A percentile compares a stretch with the other conserved stretches of the same genome.
phyloP scores from a whole-genome alignment of 257 asterid species.

The Fraxinus cuspidata region DNA sequence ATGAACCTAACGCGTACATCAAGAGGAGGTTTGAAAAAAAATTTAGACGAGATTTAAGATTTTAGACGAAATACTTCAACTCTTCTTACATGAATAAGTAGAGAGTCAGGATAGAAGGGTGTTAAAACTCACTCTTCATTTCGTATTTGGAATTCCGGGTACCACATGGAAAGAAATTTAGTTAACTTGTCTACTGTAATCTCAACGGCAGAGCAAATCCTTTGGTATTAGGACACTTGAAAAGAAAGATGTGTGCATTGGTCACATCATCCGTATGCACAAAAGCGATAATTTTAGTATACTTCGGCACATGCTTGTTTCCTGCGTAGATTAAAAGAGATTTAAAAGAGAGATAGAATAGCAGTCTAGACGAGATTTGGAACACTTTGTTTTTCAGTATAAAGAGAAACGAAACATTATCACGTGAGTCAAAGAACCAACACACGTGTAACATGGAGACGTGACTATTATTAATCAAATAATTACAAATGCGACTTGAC shows the following conservation, averaged over 20 bases:
- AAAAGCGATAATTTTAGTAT: constrained; percentile 9
- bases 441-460: no score
- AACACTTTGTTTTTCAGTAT: not conserved
- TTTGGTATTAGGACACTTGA: constrained; percentile 37
- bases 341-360: not conserved
- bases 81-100: not conserved
- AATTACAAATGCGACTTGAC: not conserved
- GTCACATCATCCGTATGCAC: constrained; percentile 53
- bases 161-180: constrained; percentile 35
- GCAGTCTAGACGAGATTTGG: not conserved
- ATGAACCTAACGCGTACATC: not conserved
- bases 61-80: not conserved
- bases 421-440: no score
- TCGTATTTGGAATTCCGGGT: constrained; percentile 34
- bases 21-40: not conserved
- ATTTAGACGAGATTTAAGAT: not conserved
- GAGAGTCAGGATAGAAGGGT: not conserved
- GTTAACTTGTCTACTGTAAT: constrained; percentile 31
- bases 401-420: not conserved
- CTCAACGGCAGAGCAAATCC: constrained; percentile 53
- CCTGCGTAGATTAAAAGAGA: constrained; percentile 28
- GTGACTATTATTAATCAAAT: no score
- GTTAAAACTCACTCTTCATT: constrained; percentile 25
- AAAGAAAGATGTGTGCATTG: constrained; percentile 42
- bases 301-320: constrained; percentile 18